phyloP scores from a whole-genome alignment of 805 yeast species.

The Saccharomycopsis microspora region DNA sequence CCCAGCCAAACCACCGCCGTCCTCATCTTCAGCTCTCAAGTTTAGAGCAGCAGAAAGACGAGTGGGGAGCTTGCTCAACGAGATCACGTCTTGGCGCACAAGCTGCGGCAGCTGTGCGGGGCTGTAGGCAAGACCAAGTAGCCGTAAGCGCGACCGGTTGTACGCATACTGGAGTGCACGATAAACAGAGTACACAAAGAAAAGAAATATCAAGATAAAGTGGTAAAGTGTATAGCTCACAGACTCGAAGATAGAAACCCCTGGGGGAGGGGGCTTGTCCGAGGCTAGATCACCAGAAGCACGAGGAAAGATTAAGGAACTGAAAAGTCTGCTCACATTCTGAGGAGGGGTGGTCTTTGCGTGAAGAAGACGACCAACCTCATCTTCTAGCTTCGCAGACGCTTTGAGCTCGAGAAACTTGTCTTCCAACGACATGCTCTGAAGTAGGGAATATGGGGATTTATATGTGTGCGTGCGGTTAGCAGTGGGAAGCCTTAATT shows the following conservation, averaged over 20 bases:
- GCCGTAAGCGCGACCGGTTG: constrained; percentile 42
- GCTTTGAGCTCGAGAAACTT: constrained; percentile 1
- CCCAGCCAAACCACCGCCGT: constrained; percentile 83
- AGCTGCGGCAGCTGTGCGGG: constrained; percentile 72
- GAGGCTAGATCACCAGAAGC: constrained; percentile 4
- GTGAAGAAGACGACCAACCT: constrained; percentile 5
- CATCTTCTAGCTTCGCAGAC: constrained; percentile 2
- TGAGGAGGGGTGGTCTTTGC: neutral
- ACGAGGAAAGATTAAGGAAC: constrained; percentile 11
- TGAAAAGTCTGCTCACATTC: constrained; percentile 4
- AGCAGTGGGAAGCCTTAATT: no score
- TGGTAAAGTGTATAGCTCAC: constrained; percentile 30
- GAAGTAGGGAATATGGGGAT: no score
- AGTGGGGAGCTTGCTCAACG: constrained; percentile 66
- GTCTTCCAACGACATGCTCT: neutral
- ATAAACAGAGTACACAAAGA: constrained; percentile 42
- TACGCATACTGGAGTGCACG: constrained; percentile 41
- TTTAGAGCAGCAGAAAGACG: constrained; percentile 67
- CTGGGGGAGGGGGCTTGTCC: neutral
- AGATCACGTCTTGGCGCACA: constrained; percentile 71
- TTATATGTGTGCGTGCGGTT: no score
- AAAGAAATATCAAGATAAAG: constrained; percentile 37
- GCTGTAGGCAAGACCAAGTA: constrained; percentile 53
- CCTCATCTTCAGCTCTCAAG: constrained; percentile 65
- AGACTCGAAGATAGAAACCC: constrained; percentile 2